These are phyloP conservation scores for Colletotrichum euphorbiae DNA, from an alignment of 2,329 filamentous ascomycete species.

Conservation along the genomic window DNA sequence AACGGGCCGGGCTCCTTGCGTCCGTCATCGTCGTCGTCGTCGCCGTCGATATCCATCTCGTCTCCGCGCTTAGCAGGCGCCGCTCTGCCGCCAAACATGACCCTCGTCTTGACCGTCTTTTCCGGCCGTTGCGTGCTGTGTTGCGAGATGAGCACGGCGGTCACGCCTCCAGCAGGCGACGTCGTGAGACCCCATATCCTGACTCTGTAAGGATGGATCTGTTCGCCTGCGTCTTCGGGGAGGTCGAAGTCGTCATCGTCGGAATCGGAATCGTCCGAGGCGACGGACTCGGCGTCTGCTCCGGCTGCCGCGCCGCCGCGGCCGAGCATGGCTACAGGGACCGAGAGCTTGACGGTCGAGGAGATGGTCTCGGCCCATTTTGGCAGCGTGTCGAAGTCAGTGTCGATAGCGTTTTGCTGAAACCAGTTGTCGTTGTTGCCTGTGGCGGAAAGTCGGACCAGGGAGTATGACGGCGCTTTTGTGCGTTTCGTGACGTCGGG, in stretches of 20 bases:
- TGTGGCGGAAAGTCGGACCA: slow-evolving; percentile 65
- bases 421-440: slow-evolving; percentile 64
- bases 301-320: slow-evolving; percentile 49
- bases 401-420: slow-evolving; percentile 58
- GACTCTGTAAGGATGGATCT: slow-evolving; percentile 62
- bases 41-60: slow-evolving; percentile 22
- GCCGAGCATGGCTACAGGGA: slow-evolving; percentile 60
- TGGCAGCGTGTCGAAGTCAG: slow-evolving; percentile 41
- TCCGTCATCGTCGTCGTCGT: too few relatives aligned
- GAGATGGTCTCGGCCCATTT: slow-evolving; percentile 62
- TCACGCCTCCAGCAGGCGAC: slow-evolving; percentile 64
- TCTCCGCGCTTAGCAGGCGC: neutral
- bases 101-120: slow-evolving; percentile 51
- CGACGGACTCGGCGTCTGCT: slow-evolving; percentile 41
- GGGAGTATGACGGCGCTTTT: slow-evolving; percentile 60
- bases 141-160: slow-evolving; percentile 62
- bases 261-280: slow-evolving; percentile 40
- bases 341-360: slow-evolving; percentile 55
- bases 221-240: slow-evolving; percentile 50
- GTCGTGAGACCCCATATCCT: slow-evolving; percentile 65
- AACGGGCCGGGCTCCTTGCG: neutral
- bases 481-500: slow-evolving; percentile 47
- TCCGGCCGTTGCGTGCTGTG: slow-evolving; percentile 63
- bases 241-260: slow-evolving; percentile 48
- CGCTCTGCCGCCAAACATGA: slow-evolving; percentile 50